Evolutionary conservation across 441 rosid genomes (phyloP).

Genomic region (Pelargonium citronellum): DNA sequence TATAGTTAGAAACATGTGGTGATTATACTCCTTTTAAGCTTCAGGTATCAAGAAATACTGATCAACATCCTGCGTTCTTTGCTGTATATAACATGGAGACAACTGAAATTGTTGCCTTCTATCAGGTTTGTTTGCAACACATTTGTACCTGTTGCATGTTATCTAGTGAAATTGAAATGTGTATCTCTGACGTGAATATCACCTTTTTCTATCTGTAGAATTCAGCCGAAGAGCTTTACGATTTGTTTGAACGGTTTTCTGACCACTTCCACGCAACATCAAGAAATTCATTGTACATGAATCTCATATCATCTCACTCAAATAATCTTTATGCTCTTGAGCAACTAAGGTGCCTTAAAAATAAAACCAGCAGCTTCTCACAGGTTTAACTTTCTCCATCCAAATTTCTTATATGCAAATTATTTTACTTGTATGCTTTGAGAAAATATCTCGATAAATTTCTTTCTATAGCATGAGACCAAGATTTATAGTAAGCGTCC

Average conservation of each 20-base stretch:
- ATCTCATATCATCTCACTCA: slow-evolving; percentile 83
- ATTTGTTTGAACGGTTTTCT: slow-evolving; percentile 70
- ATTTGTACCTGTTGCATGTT: slow-evolving; percentile 6
- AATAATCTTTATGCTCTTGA: slow-evolving; percentile 70
- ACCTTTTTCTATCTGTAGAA: slow-evolving; percentile 45
- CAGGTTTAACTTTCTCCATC: slow-evolving; percentile 42
- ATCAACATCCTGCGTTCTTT: slow-evolving; percentile 71
- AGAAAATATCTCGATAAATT: too few relatives aligned
- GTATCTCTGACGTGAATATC: slow-evolving; percentile 7
- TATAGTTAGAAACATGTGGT: background rate
- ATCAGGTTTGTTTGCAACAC: slow-evolving; percentile 47
- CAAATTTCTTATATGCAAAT: background rate
- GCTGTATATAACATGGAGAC: slow-evolving; percentile 97
- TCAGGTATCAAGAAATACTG: slow-evolving; percentile 66
- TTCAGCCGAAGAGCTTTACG: slow-evolving; percentile 76
- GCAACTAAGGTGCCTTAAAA: slow-evolving; percentile 60
- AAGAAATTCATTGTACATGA: slow-evolving; percentile 55
- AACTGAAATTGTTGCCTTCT: slow-evolving; percentile 87
- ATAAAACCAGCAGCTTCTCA: slow-evolving; percentile 50
- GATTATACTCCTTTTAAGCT: slow-evolving; percentile 21
- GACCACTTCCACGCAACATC: slow-evolving; percentile 73
- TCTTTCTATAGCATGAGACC: background rate
- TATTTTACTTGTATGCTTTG: background rate
- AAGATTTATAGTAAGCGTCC: background rate
- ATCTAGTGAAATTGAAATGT: slow-evolving; percentile 11